Base-by-base conservation (phyloP, 306 rosid species). In the Nissolia schottii region DNA sequence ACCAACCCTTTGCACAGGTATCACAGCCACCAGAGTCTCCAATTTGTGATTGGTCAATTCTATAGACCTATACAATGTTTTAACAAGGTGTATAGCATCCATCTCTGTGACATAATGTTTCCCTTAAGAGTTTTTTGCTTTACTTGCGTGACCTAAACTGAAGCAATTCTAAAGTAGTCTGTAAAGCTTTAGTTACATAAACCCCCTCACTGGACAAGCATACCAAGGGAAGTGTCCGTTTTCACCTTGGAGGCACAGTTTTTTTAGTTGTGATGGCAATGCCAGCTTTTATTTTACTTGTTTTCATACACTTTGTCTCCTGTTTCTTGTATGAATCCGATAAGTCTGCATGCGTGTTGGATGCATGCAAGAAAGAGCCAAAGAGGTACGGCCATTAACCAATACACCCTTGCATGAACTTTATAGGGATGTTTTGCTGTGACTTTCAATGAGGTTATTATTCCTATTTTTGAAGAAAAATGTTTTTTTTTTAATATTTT, bases 1-100 rank as follows among this genome's bases (percentile, higher is more conserved):
- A 87, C 80, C 97, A 87, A 79, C 86, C 89, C 59, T 94, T 82
- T 87, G 74, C 92, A 77, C 97, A 87, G 98, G 98, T 94, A 80
- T 38, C 67, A 3, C 41, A 38, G 45, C 69, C 55, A 11, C 66
- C 41, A 35, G 6, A 45, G 18, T 46, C 74, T 46, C 27, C 23
- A 63, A 51, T 73, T 22, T 71, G 14, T 70, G 34, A 14, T 27
- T 53, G 41, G 18, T 58, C 59, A 18, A 18, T 27, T 60, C 63
- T n/a, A n/a, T n/a, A n/a, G n/a, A n/a, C n/a, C 48, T 45, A 14
- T 18, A 1, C 8, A 10, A 25, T 67, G 49, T 43, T 60, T 41
- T 72, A 28, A 55, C 63, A 23, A 16, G 16, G 38, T 60, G 41
- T 49, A 24, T 56, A 50, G 25, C 50, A 38, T 59, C 9, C 6